These are phyloP conservation scores for Peterozyma toletana DNA, from an alignment of 805 yeast genomes.

Conservation along the genomic window DNA sequence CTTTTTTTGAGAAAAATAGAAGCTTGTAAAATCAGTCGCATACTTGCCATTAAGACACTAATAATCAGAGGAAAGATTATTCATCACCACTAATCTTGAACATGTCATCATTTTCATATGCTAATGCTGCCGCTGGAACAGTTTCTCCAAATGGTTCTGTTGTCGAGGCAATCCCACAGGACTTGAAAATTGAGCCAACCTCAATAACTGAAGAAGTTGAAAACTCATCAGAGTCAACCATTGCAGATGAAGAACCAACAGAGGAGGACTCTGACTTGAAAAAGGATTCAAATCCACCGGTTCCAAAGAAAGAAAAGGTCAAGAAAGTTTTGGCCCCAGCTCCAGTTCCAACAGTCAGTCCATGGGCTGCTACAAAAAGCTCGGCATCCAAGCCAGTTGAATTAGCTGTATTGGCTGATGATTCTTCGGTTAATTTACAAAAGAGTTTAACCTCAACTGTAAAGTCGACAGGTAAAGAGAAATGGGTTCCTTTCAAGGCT, in stretches of 20 bases:
- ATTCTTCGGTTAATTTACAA: slow-evolving; percentile 16
- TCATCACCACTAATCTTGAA: background rate
- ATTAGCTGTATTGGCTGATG: slow-evolving; percentile 20
- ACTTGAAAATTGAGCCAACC: slow-evolving; percentile 1
- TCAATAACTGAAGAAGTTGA: slow-evolving; percentile 4
- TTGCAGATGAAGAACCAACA: background rate
- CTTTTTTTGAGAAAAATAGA: too few relatives aligned
- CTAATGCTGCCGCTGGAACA: slow-evolving; percentile 16
- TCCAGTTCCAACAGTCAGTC: slow-evolving; percentile 53
- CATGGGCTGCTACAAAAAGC: slow-evolving; percentile 42
- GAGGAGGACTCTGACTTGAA: background rate
- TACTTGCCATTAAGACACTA: too few relatives aligned
- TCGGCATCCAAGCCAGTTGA: slow-evolving; percentile 20
- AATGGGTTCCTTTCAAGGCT: slow-evolving; percentile 69
- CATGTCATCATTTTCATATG: slow-evolving; percentile 16
- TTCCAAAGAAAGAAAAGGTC: slow-evolving; percentile 16
- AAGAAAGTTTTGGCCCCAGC: slow-evolving; percentile 48
- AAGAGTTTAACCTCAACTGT: slow-evolving; percentile 10
- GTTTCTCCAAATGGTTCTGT: slow-evolving; percentile 9
- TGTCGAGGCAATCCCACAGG: slow-evolving; percentile 7
- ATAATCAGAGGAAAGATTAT: too few relatives aligned
- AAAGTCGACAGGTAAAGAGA: slow-evolving; percentile 42
- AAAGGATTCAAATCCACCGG: background rate
- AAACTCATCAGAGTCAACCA: slow-evolving; percentile 13
- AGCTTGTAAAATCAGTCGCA: too few relatives aligned